phyloP scores from a whole-genome alignment of 2,329 filamentous ascomycete species.

The Fusarium sublunatum region DNA sequence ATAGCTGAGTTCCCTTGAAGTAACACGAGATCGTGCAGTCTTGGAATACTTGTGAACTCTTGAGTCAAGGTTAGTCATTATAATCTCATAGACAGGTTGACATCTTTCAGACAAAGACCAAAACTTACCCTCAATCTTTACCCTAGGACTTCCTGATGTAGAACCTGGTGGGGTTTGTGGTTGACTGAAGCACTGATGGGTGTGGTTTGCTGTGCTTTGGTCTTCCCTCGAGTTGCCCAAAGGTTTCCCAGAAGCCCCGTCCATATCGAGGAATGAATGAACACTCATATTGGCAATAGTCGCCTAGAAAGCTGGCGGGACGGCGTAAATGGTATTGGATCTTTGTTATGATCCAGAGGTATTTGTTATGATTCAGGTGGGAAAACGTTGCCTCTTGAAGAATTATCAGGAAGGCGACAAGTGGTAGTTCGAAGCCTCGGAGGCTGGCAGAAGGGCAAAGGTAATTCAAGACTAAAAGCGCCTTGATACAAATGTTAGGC shows the following conservation, averaged over 20 bases:
- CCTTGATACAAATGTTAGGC: conserved; percentile 25
- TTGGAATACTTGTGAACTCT: conserved; percentile 45
- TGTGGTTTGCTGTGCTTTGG: conserved; percentile 1
- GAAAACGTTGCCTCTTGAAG: conserved; percentile 39
- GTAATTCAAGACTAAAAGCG: conserved; percentile 18
- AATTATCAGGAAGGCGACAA: conserved; percentile 32
- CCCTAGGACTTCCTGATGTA: conserved; percentile 50
- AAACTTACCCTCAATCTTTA: conserved; percentile 50
- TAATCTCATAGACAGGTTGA: conserved; percentile 9
- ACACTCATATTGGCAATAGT: conserved; percentile 34
- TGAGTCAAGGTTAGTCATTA: conserved; percentile 40
- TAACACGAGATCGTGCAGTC: conserved; percentile 31
- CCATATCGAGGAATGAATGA: conserved; percentile 38
- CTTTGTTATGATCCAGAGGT: conserved; percentile 46
- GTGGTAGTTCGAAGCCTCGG: conserved; percentile 17
- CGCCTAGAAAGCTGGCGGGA: conserved; percentile 19
- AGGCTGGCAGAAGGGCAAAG: conserved; percentile 31
- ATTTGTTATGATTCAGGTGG: conserved; percentile 46
- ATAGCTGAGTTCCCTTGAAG: conserved; percentile 34
- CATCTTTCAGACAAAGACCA: not conserved
- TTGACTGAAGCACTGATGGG: conserved; percentile 25
- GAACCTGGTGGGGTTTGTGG: conserved; percentile 46
- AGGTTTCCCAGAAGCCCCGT: conserved; percentile 15
- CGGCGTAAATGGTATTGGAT: conserved; percentile 19
- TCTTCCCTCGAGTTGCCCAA: conserved; percentile 8